phyloP scores from a whole-genome alignment of 208 protist species.

The Trypanosoma scelopori region DNA sequence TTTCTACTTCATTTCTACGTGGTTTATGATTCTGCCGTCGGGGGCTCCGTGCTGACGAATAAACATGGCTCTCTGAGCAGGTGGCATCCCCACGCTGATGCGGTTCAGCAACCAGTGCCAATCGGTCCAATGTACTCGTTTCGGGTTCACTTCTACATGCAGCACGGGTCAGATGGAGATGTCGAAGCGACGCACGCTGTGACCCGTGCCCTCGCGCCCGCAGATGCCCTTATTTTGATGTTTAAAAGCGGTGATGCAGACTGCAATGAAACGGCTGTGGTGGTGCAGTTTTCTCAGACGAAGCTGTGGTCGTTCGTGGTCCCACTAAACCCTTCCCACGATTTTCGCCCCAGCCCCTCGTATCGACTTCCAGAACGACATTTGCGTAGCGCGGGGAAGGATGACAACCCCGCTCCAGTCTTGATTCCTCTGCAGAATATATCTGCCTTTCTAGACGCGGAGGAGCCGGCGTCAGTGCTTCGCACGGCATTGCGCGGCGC shows the following conservation, averaged over 20 bases:
- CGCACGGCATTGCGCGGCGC: background rate
- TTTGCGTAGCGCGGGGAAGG: background rate
- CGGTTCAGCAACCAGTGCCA: background rate
- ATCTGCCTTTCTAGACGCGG: slow-evolving; percentile 1
- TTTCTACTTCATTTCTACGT: slow-evolving; percentile 23
- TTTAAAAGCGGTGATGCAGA: background rate
- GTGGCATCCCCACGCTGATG: background rate
- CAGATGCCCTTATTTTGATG: slow-evolving; percentile 19
- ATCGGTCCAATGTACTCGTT: slow-evolving; percentile 22
- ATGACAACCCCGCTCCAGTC: background rate
- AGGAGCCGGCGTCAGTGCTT: background rate
- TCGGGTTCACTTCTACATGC: slow-evolving; percentile 17
- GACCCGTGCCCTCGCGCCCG: slow-evolving; percentile 10
- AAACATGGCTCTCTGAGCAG: background rate
- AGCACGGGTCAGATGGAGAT: background rate
- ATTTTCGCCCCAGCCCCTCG: background rate
- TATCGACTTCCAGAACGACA: slow-evolving; percentile 9
- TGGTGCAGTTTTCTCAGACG: slow-evolving; percentile 1
- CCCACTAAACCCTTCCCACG: background rate
- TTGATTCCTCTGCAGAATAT: slow-evolving; percentile 18
- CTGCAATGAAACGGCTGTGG: background rate
- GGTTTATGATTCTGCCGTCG: slow-evolving; percentile 19
- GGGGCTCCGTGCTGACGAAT: background rate
- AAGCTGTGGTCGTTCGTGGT: slow-evolving; percentile 12
- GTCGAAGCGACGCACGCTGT: background rate